Evolutionary conservation across 2,329 filamentous ascomycete species (phyloP), one percentile per base, ranked within the genome.

Genomic region (Bisporella sp.): DNA sequence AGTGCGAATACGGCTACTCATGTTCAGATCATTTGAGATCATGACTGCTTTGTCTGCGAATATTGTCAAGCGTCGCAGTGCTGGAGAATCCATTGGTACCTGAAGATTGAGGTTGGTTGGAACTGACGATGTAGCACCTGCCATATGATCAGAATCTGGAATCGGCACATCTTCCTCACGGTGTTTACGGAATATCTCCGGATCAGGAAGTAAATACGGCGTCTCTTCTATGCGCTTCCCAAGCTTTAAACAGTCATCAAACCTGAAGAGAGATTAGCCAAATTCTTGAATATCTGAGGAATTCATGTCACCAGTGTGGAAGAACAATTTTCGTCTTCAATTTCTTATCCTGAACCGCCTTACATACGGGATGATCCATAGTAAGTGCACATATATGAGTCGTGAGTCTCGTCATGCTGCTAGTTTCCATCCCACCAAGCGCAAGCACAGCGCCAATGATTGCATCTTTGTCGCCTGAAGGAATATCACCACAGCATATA

Each of bases 231-330:
- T 96, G 52, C 88, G 83, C 68, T 89, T 91, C 46, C 92, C 91
- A 31, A 99, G 80, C 68, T 88, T 93, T 59, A 99, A 79, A 69
- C 93, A 99, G 66, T 96, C 92, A 60, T 97, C 92, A 64, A 99
- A 96, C 90, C 87, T 91, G 55, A 37, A 29, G 8, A 35, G 31
- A n/a, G 50, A 66, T 55, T 3, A 33, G 41, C 11, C 5, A 21
- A 37, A 45, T 31, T 39, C 32, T 39, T 13, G n/a, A 21, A 21
- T n/a, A 5, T 5, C 6, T 21, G 31, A 12, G 12, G 4, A 40
- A 13, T 8, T 6, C n/a, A 12, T 44, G 42, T 33, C 71, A 90
- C 89, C 93, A 97, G 65, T 97, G 93, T 37, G 93, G 93, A 47
- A 99, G 74, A 13, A 99, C 88, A 52, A 96, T 85, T 68, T 89